Evolutionary conservation across 2,329 filamentous ascomycete genomes (phyloP), one percentile per base, ranked within the genome.

Genomic region (Calonectria hongkongensis): DNA sequence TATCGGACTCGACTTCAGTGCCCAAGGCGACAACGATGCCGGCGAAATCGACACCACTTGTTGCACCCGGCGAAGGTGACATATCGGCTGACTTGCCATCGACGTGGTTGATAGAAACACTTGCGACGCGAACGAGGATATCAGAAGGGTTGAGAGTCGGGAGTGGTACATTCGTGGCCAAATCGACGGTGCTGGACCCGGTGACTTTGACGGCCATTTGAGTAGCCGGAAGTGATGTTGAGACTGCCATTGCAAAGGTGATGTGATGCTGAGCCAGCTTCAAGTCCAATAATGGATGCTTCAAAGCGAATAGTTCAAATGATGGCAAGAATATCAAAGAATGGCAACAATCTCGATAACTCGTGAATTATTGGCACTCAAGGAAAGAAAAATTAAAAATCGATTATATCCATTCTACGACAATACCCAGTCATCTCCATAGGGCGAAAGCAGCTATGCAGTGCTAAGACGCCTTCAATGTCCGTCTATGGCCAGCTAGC

Each of bases 11-110:
- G 28, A 77, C 74, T 10, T 68, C 64, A 0, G 65, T 18, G 9
- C 73, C 76, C 54, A 15, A 54, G 16, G 21, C 71, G 65, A 73
- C 41, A 18, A 78, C 68, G 21, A 73, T 45, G 9, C 76, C 76
- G 4, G 76, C 62, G 10, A 77, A 77, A 33, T 78, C 76, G 21
- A 71, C 72, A 16, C 76, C 76, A 51, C 73, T 73, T 0, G 75
- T 76, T 27, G 76, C 70, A 21, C 75, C 76, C 9, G 68, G 62
- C 2, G 72, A 66, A 16, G 75, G 74, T 1, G 75, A 77, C 70
- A 77, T 70, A 60, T 78, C 76, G 27, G 71, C 70, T 7, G 74
- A 71, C 45, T 78, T 78, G 54, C 74, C 71, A 48, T 78, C 76
- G 45, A 76, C 74, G 7, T 67, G 75, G 21, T 77, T 76, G 54